Base-by-base conservation (phyloP, 441 rosid species). In the Euphorbia celastroides region DNA sequence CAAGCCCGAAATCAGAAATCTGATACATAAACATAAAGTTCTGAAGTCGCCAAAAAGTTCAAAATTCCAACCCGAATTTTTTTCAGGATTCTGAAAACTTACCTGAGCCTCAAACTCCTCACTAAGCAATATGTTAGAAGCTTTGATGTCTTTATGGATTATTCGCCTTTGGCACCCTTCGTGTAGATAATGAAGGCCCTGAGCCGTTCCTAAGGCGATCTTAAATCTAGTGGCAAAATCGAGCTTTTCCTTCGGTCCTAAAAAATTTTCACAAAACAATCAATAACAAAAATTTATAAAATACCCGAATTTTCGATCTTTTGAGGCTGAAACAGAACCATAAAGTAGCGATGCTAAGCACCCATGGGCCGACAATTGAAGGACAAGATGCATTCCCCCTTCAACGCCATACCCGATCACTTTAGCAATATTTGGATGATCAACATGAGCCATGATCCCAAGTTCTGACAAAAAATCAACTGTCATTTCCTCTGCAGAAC, bases 351-450 rank as follows among this genome's bases (percentile, higher is more conserved):
- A 87, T 19, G 97, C 88, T 3, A 93, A 81, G 83, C 96, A 89
- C 34, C 98, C 98, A 62, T 86, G 83, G 68, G 91, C 92, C 67
- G 98, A 93, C 60, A 90, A 76, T 66, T 89, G 83, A 76, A 90
- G 95, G 72, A 90, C 92, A 72, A 90, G 89, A 75, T 88, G 88
- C 98, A 93, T 89, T 48, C 97, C 98, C 69, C 95, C 97, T 78
- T 90, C 98, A 54, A 93, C 92, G 26, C 98, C 88, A 60, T 90
- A 89, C 0, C 97, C 98, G 54, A 93, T 86, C 57, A 89, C 70
- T 74, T 84, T 89, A 60, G 98, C 98, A 59, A 93, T 89, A 68
- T 89, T 86, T 9, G 97, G 97, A 79, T 87, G 97, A 72, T 88
- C 90, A 62, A 89, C 92, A 75, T 93, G 98, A 68, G 85, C 97